Percentiles rank a stretch among this genome's conserved stretches.
phyloP scores from a whole-genome alignment of 148 eudicot species.

The Heliosperma pusillum region DNA sequence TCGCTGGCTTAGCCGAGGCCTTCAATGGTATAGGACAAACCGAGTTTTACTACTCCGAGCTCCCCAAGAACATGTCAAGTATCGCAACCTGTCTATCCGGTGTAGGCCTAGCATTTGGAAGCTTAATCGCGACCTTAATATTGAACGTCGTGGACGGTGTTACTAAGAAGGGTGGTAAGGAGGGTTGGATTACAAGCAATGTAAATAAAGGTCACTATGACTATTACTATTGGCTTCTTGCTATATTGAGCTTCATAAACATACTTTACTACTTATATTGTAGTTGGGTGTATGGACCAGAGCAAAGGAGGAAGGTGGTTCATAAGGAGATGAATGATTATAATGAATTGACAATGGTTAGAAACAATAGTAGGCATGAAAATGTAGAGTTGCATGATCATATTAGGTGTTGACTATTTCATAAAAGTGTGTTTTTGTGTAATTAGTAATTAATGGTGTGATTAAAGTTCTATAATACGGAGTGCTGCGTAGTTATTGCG shows the following conservation, averaged over 20 bases:
- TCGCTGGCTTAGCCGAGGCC: constrained; percentile 84
- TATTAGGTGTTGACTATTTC: no score
- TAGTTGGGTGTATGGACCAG: constrained; percentile 49
- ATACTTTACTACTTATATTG: constrained; percentile 45
- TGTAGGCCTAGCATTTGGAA: constrained; percentile 60
- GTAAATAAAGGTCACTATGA: constrained; percentile 72
- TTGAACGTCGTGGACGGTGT: constrained; percentile 41
- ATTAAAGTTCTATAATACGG: no score
- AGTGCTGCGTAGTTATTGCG: no score
- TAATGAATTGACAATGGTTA: constrained; percentile 28
- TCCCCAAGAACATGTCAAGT: constrained; percentile 87
- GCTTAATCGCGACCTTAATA: constrained; percentile 46
- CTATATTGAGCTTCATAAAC: constrained; percentile 47
- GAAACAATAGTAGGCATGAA: constrained; percentile 24
- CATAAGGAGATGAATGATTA: constrained; percentile 7
- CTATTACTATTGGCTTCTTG: constrained; percentile 70
- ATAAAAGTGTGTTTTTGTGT: no score
- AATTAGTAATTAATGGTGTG: no score
- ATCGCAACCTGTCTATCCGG: constrained; percentile 49
- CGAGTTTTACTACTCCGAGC: constrained; percentile 77
- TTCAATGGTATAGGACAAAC: constrained; percentile 64
- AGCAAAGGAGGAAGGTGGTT: constrained; percentile 20
- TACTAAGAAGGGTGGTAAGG: constrained; percentile 39
- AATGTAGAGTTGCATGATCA: constrained; percentile 16
- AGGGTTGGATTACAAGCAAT: constrained; percentile 61